Conservation (phyloP, 208 protist genomes). For the Trichomonas tenax region DNA sequence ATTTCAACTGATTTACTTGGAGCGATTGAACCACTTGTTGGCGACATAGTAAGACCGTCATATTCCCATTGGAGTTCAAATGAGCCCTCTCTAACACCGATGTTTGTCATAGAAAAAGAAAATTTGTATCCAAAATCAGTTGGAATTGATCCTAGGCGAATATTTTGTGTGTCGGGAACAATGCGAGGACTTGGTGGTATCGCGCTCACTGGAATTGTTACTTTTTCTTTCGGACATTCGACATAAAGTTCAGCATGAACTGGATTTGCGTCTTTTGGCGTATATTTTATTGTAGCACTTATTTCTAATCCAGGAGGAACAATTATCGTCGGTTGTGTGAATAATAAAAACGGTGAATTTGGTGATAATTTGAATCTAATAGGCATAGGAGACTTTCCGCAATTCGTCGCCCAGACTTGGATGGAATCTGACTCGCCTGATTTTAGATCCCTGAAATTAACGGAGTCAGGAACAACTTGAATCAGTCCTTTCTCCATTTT, state of each 20-base stretch:
- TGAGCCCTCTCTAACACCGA: background rate
- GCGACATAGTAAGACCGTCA: background rate
- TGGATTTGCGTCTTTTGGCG: background rate
- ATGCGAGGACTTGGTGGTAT: background rate
- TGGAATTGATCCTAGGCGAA: background rate
- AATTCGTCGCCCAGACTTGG: background rate
- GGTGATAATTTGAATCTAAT: background rate
- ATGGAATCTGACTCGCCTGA: background rate
- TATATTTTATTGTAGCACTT: background rate
- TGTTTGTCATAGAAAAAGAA: background rate
- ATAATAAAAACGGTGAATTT: background rate
- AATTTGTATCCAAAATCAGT: background rate
- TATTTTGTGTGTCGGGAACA: background rate
- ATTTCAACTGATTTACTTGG: background rate
- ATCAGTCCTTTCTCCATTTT: background rate
- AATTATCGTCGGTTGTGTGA: background rate
- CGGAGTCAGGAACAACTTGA: background rate
- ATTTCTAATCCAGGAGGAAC: background rate
- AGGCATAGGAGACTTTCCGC: background rate
- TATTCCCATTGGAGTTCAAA: background rate
- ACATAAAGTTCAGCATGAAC: background rate
- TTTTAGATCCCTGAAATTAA: background rate
- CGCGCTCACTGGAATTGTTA: background rate
- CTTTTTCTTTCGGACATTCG: background rate
- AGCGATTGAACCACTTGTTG: background rate